A percentile compares a stretch with the other conserved stretches of the same genome.
These are phyloP conservation scores for Metroxylon sagu DNA, from an alignment of 176 grass and related monocot species.

Conservation along the genomic window DNA sequence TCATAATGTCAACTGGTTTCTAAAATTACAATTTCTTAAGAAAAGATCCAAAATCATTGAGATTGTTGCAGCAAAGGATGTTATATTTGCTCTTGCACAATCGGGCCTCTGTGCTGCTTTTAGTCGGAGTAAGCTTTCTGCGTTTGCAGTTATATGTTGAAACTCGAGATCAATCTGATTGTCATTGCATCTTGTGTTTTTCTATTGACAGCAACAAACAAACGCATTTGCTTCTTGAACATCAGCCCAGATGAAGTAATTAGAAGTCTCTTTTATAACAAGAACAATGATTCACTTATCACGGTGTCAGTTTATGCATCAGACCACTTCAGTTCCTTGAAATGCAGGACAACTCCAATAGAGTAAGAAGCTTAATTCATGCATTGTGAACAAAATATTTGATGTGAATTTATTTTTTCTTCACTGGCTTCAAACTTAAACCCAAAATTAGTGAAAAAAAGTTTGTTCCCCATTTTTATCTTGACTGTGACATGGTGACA, in stretches of 20 bases:
- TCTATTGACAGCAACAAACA: conserved; percentile 69
- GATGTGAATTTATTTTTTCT: too few relatives aligned
- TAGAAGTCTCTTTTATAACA: conserved; percentile 97
- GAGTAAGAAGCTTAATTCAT: conserved; percentile 51
- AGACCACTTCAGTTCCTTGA: conserved; percentile 94
- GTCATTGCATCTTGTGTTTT: neutral
- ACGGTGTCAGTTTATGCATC: conserved; percentile 98
- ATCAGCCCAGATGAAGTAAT: conserved; percentile 97
- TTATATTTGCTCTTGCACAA: conserved; percentile 94
- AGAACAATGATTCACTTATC: conserved; percentile 99
- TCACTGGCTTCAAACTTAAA: too few relatives aligned
- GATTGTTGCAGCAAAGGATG: conserved; percentile 94
- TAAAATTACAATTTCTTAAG: conserved; percentile 87
- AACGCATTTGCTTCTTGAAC: conserved; percentile 85
- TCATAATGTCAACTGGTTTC: conserved; percentile 75
- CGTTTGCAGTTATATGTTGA: neutral
- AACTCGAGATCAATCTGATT: neutral
- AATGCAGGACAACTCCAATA: conserved; percentile 93
- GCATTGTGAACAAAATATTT: too few relatives aligned
- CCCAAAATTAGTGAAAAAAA: too few relatives aligned
- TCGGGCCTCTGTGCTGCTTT: conserved; percentile 95
- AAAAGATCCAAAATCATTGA: conserved; percentile 95
- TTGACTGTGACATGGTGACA: too few relatives aligned
- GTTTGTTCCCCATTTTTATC: too few relatives aligned
- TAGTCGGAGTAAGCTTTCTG: conserved; percentile 48